Conservation (phyloP, 176 grass and related monocot genomes). For the Typha latifolia region DNA sequence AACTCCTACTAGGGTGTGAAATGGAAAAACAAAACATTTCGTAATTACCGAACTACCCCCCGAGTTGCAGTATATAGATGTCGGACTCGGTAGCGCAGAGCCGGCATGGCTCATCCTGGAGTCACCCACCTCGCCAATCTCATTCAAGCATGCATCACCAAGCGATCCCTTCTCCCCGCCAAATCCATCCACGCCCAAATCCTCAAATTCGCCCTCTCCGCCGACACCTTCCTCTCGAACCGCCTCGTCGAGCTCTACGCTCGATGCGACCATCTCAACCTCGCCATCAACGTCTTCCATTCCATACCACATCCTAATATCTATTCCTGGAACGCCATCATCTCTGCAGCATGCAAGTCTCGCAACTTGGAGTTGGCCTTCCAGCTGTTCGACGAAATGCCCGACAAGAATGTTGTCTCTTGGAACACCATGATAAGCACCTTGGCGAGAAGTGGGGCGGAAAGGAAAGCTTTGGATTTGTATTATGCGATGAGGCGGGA, state of each 20-base stretch:
- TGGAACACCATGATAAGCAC: constrained; percentile 73
- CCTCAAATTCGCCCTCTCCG: constrained; percentile 47
- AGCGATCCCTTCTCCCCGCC: constrained; percentile 4
- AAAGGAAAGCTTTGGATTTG: constrained; percentile 39
- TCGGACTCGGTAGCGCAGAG: too few relatives aligned
- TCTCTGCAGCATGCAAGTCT: constrained; percentile 37
- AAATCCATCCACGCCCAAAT: constrained; percentile 54
- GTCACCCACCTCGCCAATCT: constrained; percentile 18
- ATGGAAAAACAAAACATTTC: too few relatives aligned
- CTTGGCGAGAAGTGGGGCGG: constrained; percentile 26
- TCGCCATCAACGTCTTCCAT: constrained; percentile 46
- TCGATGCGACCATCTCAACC: constrained; percentile 36
- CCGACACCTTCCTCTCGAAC: constrained; percentile 75
- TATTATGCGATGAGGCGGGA: constrained; percentile 45
- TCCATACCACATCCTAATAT: constrained; percentile 45
- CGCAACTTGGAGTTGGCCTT: constrained; percentile 40
- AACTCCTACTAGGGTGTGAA: too few relatives aligned
- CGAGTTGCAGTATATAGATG: too few relatives aligned
- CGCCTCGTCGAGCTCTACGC: constrained; percentile 88
- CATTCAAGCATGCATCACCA: constrained; percentile 27
- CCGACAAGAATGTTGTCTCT: constrained; percentile 50
- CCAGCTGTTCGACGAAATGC: constrained; percentile 63
- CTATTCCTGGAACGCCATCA: constrained; percentile 67
- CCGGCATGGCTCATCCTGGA: constrained; percentile 7
- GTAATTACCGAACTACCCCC: too few relatives aligned